A percentile compares a stretch with the other conserved stretches of the same genome.
These are phyloP conservation scores for Thelephora terrestris DNA, from an alignment of 1,284 basidiomycete genomes.

Conservation along the genomic window DNA sequence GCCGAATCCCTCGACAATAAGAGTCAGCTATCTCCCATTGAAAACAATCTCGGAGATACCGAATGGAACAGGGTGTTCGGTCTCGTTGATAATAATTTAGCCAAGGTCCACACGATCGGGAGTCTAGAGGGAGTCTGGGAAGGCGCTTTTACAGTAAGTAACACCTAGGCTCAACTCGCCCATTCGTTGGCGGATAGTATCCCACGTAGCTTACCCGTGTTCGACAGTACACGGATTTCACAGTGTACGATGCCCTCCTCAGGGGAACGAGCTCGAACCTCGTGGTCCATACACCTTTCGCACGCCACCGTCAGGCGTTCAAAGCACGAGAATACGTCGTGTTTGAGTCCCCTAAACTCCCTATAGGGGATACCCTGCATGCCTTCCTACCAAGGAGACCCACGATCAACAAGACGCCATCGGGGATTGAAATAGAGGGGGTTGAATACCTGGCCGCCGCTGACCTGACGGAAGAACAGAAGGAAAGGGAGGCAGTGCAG, in stretches of 20 bases:
- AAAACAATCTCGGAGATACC: slow-evolving; percentile 9
- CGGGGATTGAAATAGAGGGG: slow-evolving; percentile 34
- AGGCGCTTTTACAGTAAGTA: slow-evolving; percentile 57
- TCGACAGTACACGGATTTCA: slow-evolving; percentile 63
- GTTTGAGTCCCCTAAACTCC: slow-evolving; percentile 21
- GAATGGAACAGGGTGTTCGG: slow-evolving; percentile 51
- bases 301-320: slow-evolving; percentile 70
- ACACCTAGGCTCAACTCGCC: neutral
- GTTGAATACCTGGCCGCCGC: slow-evolving; percentile 13
- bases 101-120: slow-evolving; percentile 44
- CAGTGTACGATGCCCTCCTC: slow-evolving; percentile 52
- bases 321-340: slow-evolving; percentile 64
- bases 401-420: slow-evolving; percentile 29
- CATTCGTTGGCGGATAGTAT: too few species aligned
- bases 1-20: slow-evolving; percentile 6
- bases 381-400: slow-evolving; percentile 45
- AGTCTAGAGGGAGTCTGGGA: slow-evolving; percentile 71
- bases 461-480: slow-evolving; percentile 12
- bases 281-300: slow-evolving; percentile 46
- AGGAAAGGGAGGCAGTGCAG: slow-evolving; percentile 24
- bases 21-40: slow-evolving; percentile 13
- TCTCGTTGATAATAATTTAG: slow-evolving; percentile 24
- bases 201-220: neutral
- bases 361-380: slow-evolving; percentile 27
- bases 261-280: slow-evolving; percentile 47